Percentiles rank a stretch among this genome's conserved stretches.
phyloP scores from a whole-genome alignment of 2,329 filamentous ascomycete species.

The Alternaria gansuensis region DNA sequence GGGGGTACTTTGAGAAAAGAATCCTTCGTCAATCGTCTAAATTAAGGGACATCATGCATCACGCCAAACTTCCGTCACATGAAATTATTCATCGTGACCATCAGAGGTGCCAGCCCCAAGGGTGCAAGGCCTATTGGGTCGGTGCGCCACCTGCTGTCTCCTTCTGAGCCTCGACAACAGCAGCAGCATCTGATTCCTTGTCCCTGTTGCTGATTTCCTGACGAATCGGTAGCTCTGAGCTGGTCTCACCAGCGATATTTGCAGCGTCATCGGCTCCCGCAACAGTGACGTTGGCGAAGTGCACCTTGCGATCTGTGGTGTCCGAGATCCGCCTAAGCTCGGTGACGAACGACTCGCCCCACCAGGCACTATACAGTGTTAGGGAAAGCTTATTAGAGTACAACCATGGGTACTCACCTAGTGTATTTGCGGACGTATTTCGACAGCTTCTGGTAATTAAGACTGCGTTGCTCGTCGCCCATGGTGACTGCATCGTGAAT shows the following conservation, averaged over 20 bases:
- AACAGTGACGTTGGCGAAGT: slow-evolving; percentile 26
- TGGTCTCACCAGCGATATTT: slow-evolving; percentile 8
- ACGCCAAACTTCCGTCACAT: slow-evolving; percentile 28
- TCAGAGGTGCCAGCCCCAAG: slow-evolving; percentile 3
- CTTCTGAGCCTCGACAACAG: slow-evolving; percentile 20
- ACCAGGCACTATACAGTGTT: slow-evolving; percentile 75
- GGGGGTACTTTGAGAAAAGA: slow-evolving; percentile 9
- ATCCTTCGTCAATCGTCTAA: slow-evolving; percentile 13
- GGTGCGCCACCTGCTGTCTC: slow-evolving; percentile 2
- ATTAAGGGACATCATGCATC: slow-evolving; percentile 21
- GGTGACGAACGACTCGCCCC: slow-evolving; percentile 90
- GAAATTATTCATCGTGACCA: slow-evolving; percentile 19
- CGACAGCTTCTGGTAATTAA: slow-evolving; percentile 90
- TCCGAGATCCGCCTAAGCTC: slow-evolving; percentile 74
- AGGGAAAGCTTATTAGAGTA: slow-evolving; percentile 12
- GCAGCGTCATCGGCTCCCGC: slow-evolving; percentile 15
- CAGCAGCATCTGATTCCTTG: slow-evolving; percentile 26
- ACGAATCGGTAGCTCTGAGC: slow-evolving; percentile 8
- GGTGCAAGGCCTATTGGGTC: slow-evolving; percentile 13
- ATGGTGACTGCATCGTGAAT: slow-evolving; percentile 98
- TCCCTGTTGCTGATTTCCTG: slow-evolving; percentile 21
- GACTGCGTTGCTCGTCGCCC: slow-evolving; percentile 83
- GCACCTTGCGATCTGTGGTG: slow-evolving; percentile 60
- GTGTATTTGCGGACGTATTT: slow-evolving; percentile 98
- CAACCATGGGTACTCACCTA: slow-evolving; percentile 58